Evolutionary conservation across 176 grass and related monocot species (phyloP), one percentile per base, ranked within the genome.

Genomic region (Oryza meridionalis): DNA sequence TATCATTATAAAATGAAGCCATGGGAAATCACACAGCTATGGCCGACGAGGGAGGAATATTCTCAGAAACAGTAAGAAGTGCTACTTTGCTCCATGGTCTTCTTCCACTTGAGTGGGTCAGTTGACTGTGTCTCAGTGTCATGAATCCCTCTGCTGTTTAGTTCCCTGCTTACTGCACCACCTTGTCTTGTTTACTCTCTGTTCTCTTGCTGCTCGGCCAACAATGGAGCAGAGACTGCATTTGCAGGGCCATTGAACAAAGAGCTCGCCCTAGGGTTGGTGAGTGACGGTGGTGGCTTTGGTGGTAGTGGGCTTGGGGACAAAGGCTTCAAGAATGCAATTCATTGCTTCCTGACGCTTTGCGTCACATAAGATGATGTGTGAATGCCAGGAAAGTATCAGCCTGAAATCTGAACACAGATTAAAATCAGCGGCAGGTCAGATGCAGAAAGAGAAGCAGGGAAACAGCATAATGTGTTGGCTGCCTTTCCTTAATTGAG

Each of bases 241-340:
- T 26, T 69, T n/a, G 69, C 81, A 62, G 25, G 59, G 81, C 69
- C 64, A 15, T 58, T 19, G 88, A 77, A 31, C 29, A 31, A 85
- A 90, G 78, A 76, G 78, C 73, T 78, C 59, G 11, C 46, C 58
- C 37, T 90, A 86, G 84, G 84, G 88, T 86, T 83, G 79, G 88
- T 86, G 84, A 62, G 67, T 7, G 88, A 67, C 73, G 88, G 59
- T 90, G 79, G 67, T 83, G 88, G 79, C 27, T 47, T 65, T 65
- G 83, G 78, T 70, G 83, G 59, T 90, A 90, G 59, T 90, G 88
- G 84, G 80, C 44, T 62, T 24, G 58, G 78, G 72, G 21, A 62
- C 40, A 65, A 65, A 4, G 68, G 68, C 61, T 86, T 90, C 84
- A 79, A 50, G 68, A 84, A 47, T 78, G 88, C 84, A 83, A 86